Evolutionary conservation across 2,329 filamentous ascomycete species (phyloP), one percentile per base, ranked within the genome.

Genomic region (Sodiomyces alkalinus): DNA sequence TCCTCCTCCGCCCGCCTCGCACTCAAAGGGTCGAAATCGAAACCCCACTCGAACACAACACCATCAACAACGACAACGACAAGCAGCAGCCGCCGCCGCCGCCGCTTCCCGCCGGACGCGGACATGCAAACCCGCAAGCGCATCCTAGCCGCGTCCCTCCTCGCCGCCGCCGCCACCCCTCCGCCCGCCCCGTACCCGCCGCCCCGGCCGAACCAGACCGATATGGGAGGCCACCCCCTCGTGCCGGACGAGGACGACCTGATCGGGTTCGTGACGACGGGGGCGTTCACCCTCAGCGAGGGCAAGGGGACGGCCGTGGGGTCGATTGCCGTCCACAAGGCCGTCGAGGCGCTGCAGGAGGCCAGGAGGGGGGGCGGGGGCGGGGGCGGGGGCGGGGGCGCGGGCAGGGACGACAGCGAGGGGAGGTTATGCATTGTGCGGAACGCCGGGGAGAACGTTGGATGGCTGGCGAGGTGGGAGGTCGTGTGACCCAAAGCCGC

Each of bases 241-340:
- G 72, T 85, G n/a, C 87, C 87, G 0, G 61, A 63, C 7, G 73
- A 74, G 36, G 61, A 68, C 14, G 80, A 94, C 47, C 60, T 96
- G 9, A 69, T 96, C 28, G 90, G 90, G 0, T 98, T 92, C 47
- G 75, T 94, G 15, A 94, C 85, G 3, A 79, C 78, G 1, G 90
- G 87, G 0, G 77, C 80, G 28, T 93, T 78, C 48, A 85, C 78
- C 42, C 64, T 96, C 2, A 68, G 71, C 3, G 71, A 79, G 38
- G 90, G 87, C 0, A 68, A 65, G 39, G 80, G 78, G 1, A 74
- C 73, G 11, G 87, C 75, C 1, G 62, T 96, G 33, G 90, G 80
- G 0, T 76, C 68, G 27, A 46, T 96, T 16, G 58, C 71, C 10
- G 56, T 76, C 1, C 58, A 59, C 5, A 76, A 63, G 47, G 62